These are phyloP conservation scores for Aspergillus sp. DNA, from an alignment of 2,329 filamentous ascomycete species.

Conservation along the genomic window DNA sequence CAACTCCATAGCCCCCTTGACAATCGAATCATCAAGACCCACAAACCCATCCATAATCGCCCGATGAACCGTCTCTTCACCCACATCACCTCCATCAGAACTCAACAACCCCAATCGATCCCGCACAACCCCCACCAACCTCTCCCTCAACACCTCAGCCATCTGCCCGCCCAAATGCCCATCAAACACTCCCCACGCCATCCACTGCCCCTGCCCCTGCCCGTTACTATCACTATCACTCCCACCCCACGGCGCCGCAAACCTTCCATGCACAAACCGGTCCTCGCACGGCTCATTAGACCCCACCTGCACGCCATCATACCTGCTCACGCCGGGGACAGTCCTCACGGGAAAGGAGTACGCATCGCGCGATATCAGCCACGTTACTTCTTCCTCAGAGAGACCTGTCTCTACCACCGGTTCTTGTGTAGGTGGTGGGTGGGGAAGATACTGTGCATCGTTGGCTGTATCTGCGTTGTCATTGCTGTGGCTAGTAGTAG, in stretches of 20 bases:
- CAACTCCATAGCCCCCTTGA: conserved; percentile 23
- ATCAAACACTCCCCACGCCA: conserved; percentile 45
- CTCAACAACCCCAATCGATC: conserved; percentile 16
- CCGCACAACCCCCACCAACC: conserved; percentile 26
- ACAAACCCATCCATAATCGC: conserved; percentile 27
- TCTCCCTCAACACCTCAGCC: conserved; percentile 24
- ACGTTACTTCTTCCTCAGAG: conserved; percentile 25
- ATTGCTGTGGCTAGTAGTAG: background rate
- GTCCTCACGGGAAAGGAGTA: conserved; percentile 24
- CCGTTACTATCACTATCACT: too few relatives aligned
- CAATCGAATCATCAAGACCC: conserved; percentile 28
- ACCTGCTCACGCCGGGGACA: conserved; percentile 25
- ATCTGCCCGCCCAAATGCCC: conserved; percentile 39
- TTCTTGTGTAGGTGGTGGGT: background rate
- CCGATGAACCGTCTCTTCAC: conserved; percentile 20
- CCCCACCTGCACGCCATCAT: conserved; percentile 32
- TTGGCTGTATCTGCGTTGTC: background rate
- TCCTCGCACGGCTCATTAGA: conserved; percentile 42
- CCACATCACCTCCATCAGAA: background rate
- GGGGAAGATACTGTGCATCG: conserved; percentile 19
- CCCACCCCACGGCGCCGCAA: conserved; percentile 25
- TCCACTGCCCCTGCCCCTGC: conserved; percentile 24
- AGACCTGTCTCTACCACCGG: conserved; percentile 4
- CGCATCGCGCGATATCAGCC: conserved; percentile 24
- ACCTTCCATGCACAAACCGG: conserved; percentile 27